Percentiles rank a stretch among this genome's conserved stretches.
Conservation (phyloP, 2,329 filamentous ascomycete species). For the Gremmenia infestans region DNA sequence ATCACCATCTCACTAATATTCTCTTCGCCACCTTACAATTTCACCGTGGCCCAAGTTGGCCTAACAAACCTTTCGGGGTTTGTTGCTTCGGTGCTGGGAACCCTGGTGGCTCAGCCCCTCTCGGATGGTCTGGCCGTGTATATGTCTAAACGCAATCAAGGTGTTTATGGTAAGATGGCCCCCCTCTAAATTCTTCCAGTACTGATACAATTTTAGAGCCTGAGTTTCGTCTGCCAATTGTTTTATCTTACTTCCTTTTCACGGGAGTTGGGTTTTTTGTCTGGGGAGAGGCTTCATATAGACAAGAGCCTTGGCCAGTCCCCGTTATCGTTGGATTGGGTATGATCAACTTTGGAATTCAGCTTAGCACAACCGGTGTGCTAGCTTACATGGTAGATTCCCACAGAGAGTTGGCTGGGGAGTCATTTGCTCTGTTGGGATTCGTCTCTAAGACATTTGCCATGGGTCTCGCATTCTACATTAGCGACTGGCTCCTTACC, state of each 20-base stretch:
- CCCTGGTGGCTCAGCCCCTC: constrained; percentile 42
- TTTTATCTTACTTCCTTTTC: constrained; percentile 26
- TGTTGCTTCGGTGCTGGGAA: constrained; percentile 41
- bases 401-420: constrained; percentile 35
- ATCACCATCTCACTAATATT: constrained; percentile 40
- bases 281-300: constrained; percentile 32
- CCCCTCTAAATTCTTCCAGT: neutral
- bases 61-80: constrained; percentile 46
- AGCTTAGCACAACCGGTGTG: constrained; percentile 35
- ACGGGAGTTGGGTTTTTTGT: constrained; percentile 36
- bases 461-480: constrained; percentile 26
- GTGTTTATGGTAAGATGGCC: constrained; percentile 13
- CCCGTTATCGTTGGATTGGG: constrained; percentile 33
- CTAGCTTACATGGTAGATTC: constrained; percentile 39
- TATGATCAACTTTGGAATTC: constrained; percentile 33
- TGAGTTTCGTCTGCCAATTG: constrained; percentile 34
- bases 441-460: constrained; percentile 37
- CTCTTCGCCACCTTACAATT: constrained; percentile 22
- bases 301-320: constrained; percentile 30
- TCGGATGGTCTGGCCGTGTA: constrained; percentile 32
- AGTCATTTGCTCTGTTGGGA: constrained; percentile 38
- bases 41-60: constrained; percentile 41
- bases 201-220: constrained; percentile 30
- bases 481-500: constrained; percentile 25
- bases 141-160: constrained; percentile 27